A percentile compares a stretch with the other conserved stretches of the same genome.
phyloP scores from a whole-genome alignment of 345 rosid species.

The Limnanthes douglasii region DNA sequence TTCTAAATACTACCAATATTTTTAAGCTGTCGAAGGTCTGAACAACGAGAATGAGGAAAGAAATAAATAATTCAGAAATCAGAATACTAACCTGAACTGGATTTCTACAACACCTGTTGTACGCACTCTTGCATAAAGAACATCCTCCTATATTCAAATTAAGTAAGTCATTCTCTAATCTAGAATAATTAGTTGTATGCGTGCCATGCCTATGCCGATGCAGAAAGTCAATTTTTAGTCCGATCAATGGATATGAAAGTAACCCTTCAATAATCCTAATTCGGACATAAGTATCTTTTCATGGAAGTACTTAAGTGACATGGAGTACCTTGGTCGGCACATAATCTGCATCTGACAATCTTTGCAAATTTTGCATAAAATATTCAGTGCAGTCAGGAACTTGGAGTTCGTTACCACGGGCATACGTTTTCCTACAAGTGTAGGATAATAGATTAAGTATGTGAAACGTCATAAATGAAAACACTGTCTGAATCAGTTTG shows the following conservation, averaged over 20 bases:
- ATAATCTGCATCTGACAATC: constrained; percentile 67
- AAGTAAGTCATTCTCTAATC: no score
- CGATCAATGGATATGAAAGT: no score
- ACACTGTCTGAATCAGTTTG: neutral
- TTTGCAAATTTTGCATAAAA: constrained; percentile 87
- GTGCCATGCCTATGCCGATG: no score
- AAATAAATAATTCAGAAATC: neutral
- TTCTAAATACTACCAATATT: no score
- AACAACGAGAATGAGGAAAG: neutral
- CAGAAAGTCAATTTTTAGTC: no score
- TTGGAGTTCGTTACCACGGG: constrained; percentile 78
- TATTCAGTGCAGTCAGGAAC: constrained; percentile 86
- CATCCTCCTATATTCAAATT: constrained; percentile 93
- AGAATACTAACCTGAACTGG: constrained; percentile 75
- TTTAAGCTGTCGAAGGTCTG: neutral
- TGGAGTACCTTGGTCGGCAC: constrained; percentile 93
- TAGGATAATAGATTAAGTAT: neutral
- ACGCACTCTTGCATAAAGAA: constrained; percentile 92
- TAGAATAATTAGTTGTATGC: neutral
- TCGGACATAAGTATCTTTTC: no score
- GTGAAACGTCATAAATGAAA: neutral
- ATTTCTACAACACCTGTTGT: constrained; percentile 97
- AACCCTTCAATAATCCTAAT: no score
- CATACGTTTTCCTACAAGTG: constrained; percentile 64
- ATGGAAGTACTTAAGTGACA: no score